Evolutionary conservation across 140 eudicot genomes (phyloP).

Genomic region (Cichorium intybus): DNA sequence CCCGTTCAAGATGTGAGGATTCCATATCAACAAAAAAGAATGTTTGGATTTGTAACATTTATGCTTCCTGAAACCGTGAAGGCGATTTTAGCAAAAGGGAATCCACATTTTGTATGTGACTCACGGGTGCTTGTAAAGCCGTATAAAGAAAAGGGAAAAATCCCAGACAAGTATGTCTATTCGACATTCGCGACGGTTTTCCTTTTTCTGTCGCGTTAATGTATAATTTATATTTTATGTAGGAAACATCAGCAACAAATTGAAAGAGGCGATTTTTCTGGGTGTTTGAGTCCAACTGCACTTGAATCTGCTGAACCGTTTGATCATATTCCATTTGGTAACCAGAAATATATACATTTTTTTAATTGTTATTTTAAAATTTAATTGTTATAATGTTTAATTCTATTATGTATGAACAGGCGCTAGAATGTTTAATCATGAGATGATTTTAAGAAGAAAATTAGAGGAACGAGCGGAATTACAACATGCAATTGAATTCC

Average conservation of each 20-base stretch:
- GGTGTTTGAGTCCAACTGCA: slow-evolving; percentile 75
- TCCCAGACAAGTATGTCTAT: slow-evolving; percentile 70
- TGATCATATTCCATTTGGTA: slow-evolving; percentile 68
- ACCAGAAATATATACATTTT: slow-evolving; percentile 5
- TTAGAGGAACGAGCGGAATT: slow-evolving; percentile 76
- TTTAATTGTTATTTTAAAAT: not conserved
- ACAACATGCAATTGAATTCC: slow-evolving; percentile 76
- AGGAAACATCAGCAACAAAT: slow-evolving; percentile 82
- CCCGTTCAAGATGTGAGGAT: slow-evolving; percentile 99
- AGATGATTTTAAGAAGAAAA: slow-evolving; percentile 65
- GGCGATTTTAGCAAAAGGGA: slow-evolving; percentile 86
- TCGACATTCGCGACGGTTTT: not conserved
- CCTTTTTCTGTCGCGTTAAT: not conserved
- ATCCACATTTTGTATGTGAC: slow-evolving; percentile 97
- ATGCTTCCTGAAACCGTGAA: slow-evolving; percentile 89
- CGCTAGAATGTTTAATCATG: slow-evolving; percentile 66
- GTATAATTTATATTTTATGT: slow-evolving; percentile 2
- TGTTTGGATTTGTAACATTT: slow-evolving; percentile 97
- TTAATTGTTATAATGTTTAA: not conserved
- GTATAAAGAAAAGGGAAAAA: slow-evolving; percentile 95
- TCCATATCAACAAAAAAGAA: slow-evolving; percentile 95
- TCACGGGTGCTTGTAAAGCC: slow-evolving; percentile 98
- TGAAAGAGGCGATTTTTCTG: slow-evolving; percentile 67
- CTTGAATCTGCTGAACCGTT: slow-evolving; percentile 70
- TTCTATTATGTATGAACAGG: slow-evolving; percentile 25